Percentiles rank a stretch among this genome's conserved stretches.
Evolutionary conservation across 495 filamentous ascomycete species (phyloP).

Genomic region (Cenococcum geophilum): DNA sequence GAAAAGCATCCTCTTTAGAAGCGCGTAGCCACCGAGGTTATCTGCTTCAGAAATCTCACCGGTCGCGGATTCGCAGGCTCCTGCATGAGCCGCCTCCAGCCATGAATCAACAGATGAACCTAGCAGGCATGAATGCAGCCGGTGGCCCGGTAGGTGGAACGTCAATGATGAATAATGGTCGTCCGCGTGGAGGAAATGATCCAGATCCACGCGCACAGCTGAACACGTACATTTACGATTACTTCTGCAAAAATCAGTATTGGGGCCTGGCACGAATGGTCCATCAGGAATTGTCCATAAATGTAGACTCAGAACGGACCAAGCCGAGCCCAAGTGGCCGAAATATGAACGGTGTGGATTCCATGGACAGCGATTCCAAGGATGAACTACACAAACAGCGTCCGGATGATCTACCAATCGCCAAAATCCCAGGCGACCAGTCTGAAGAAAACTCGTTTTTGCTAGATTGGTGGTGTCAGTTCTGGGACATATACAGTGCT

Average conservation of each 20-base stretch:
- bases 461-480: constrained; percentile 90
- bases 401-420: constrained; percentile 68
- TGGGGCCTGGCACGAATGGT: constrained; percentile 14
- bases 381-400: constrained; percentile 62
- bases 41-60: not conserved
- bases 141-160: constrained; percentile 34
- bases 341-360: constrained; percentile 63
- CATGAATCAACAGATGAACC: constrained; percentile 36
- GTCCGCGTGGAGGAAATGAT: constrained; percentile 11
- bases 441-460: constrained; percentile 67
- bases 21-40: constrained; percentile 1
- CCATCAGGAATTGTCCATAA: constrained; percentile 4
- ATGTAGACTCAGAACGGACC: not conserved
- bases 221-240: constrained; percentile 97
- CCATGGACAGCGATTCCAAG: constrained; percentile 77
- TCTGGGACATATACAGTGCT: constrained; percentile 89
- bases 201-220: constrained; percentile 40
- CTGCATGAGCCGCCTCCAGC: constrained; percentile 4
- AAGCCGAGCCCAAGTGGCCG: constrained; percentile 32
- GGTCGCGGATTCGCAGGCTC: not conserved
- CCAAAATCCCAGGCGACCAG: constrained; percentile 56
- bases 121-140: constrained; percentile 32
- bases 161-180: constrained; percentile 30
- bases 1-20: constrained; percentile 1
- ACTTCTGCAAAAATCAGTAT: constrained; percentile 71